Percentiles rank a stretch among this genome's conserved stretches.
These are phyloP conservation scores for Ceratobasidium sp. DNA, from an alignment of 1,284 basidiomycete species.

Conservation along the genomic window DNA sequence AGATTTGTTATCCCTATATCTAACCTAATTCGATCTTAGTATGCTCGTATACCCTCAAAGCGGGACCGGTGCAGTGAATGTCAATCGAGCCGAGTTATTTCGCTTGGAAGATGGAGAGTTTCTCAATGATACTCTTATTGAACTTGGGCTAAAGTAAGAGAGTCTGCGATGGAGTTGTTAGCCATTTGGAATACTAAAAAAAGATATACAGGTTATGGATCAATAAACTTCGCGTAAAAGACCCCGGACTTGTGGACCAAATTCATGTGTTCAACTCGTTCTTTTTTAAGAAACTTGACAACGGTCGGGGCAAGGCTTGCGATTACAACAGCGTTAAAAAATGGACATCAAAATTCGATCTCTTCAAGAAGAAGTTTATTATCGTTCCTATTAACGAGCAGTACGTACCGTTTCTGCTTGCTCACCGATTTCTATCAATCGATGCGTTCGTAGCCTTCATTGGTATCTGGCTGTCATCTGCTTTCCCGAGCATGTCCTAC, in stretches of 20 bases:
- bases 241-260: conserved; percentile 77
- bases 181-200: conserved; percentile 21
- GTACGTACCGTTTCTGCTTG: conserved; percentile 63
- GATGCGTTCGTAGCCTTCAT: conserved; percentile 74
- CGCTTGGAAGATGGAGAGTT: conserved; percentile 85
- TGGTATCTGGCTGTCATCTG: conserved; percentile 98
- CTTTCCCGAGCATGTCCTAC: conserved; percentile 73
- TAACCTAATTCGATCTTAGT: conserved; percentile 59
- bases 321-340: conserved; percentile 87
- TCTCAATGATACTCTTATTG: conserved; percentile 95
- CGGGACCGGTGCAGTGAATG: conserved; percentile 79
- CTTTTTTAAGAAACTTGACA: conserved; percentile 91
- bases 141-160: conserved; percentile 91
- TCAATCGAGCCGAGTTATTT: conserved; percentile 82
- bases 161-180: conserved; percentile 29
- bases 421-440: not conserved
- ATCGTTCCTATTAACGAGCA: conserved; percentile 98
- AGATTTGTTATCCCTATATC: not conserved
- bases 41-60: conserved; percentile 81
- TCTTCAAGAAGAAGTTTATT: conserved; percentile 93
- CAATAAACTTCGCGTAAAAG: conserved; percentile 65
- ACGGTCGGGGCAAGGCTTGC: conserved; percentile 25
- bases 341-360: conserved; percentile 91
- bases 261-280: conserved; percentile 97
- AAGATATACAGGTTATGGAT: conserved; percentile 72